phyloP scores from a whole-genome alignment of 2,329 filamentous ascomycete species.

The Clonostachys rosea region DNA sequence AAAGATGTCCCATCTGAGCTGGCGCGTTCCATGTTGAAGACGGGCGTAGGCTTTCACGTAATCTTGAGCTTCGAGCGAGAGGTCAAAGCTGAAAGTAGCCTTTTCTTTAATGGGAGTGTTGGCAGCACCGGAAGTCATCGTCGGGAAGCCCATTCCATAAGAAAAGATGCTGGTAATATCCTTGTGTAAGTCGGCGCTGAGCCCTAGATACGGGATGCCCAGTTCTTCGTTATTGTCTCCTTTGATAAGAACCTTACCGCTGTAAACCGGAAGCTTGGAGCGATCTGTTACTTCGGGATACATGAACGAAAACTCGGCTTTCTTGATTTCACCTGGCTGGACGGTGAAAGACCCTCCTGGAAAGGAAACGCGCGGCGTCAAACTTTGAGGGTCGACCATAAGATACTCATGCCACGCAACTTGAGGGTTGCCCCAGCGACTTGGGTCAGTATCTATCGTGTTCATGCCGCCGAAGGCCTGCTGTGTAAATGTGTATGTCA shows the following conservation, averaged over 20 bases:
- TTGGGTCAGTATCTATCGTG: conserved; percentile 18
- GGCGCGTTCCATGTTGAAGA: conserved; percentile 9
- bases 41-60: conserved; percentile 10
- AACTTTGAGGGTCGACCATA: conserved; percentile 11
- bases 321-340: conserved; percentile 14
- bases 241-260: conserved; percentile 22
- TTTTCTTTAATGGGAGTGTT: conserved; percentile 1
- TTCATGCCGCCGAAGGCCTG: conserved; percentile 29
- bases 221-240: conserved; percentile 21
- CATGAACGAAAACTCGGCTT: conserved; percentile 17
- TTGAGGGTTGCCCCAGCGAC: conserved; percentile 3
- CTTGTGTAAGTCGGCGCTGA: conserved; percentile 11
- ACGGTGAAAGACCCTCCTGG: conserved; percentile 13
- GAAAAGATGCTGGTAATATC: conserved; percentile 7
- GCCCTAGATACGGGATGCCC: conserved; percentile 23
- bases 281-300: conserved; percentile 16
- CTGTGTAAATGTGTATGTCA: conserved; percentile 21
- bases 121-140: conserved; percentile 1
- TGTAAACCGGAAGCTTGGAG: conserved; percentile 21
- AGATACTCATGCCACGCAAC: not conserved
- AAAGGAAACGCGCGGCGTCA: conserved; percentile 9
- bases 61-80: conserved; percentile 4
- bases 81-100: conserved; percentile 6
- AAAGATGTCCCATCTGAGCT: conserved; percentile 13
- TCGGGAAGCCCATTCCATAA: conserved; percentile 7